Evolutionary conservation across 108 stramenopile genomes (phyloP).

Genomic region (Stephanodiscus minutulus): DNA sequence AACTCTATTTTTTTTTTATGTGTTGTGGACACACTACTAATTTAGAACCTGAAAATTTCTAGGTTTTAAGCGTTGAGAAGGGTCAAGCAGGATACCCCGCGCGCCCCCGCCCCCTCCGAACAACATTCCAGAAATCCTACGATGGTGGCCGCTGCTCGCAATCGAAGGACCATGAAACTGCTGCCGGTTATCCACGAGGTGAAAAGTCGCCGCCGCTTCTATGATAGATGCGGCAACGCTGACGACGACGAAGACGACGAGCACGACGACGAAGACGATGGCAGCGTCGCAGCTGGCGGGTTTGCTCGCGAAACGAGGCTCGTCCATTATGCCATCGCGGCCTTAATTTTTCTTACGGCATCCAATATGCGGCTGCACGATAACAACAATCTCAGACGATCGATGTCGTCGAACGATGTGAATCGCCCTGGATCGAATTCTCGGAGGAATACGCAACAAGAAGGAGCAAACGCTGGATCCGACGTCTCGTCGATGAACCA

Average conservation of each 20-base stretch:
- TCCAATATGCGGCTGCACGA: not conserved
- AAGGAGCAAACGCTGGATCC: not conserved
- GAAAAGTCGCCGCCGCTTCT: not conserved
- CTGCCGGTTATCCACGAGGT: not conserved
- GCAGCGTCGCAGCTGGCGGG: not conserved
- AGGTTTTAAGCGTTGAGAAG: no score
- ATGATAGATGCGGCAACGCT: not conserved
- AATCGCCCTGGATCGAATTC: not conserved
- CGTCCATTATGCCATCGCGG: not conserved
- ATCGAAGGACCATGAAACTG: not conserved
- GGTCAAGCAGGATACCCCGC: no score
- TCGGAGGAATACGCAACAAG: not conserved
- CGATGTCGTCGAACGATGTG: not conserved
- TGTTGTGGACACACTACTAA: no score
- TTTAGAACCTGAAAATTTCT: no score
- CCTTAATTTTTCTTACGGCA: not conserved
- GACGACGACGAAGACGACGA: not conserved
- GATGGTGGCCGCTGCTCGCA: no score
- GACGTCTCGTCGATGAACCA: not conserved
- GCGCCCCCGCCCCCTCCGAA: no score
- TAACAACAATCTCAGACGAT: not conserved
- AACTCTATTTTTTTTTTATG: no score
- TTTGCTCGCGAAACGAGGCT: not conserved
- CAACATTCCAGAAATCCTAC: no score
- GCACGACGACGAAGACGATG: not conserved